A percentile compares a stretch with the other conserved stretches of the same genome.
phyloP scores from a whole-genome alignment of 805 yeast species.

The Saccharomycopsis malanga region DNA sequence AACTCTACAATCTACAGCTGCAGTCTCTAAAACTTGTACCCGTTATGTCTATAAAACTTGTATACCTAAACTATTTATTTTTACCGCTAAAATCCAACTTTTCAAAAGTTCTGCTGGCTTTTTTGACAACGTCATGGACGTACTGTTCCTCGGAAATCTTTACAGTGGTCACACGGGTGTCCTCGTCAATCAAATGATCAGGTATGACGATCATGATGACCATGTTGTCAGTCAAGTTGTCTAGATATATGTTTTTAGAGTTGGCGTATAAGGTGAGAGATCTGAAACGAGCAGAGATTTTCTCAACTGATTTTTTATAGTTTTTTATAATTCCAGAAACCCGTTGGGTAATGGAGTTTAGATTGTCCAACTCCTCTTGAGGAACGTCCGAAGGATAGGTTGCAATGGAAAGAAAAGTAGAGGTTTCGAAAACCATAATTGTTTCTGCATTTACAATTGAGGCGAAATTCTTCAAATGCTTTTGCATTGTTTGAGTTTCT shows the following conservation, averaged over 20 bases:
- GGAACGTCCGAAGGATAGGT: conserved; percentile 35
- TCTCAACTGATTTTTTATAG: conserved; percentile 40
- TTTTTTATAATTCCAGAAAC: conserved; percentile 44
- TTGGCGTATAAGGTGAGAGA: conserved; percentile 42
- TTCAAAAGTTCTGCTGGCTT: conserved; percentile 18
- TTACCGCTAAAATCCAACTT: conserved; percentile 14
- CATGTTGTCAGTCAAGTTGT: conserved; percentile 39
- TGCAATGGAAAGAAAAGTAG: conserved; percentile 73
- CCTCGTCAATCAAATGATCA: conserved; percentile 26
- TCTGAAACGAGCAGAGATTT: conserved; percentile 38
- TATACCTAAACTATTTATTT: no score
- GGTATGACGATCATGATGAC: conserved; percentile 39
- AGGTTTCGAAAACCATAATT: conserved; percentile 84
- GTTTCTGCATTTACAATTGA: conserved; percentile 77
- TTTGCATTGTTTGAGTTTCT: conserved; percentile 75
- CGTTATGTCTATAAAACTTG: no score
- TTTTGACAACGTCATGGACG: conserved; percentile 22
- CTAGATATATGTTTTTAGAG: conserved; percentile 38
- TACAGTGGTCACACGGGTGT: conserved; percentile 15
- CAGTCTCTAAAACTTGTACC: no score
- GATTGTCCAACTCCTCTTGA: conserved; percentile 10
- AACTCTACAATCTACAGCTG: no score
- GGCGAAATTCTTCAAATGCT: conserved; percentile 66
- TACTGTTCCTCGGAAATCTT: conserved; percentile 22
- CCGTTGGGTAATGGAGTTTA: conserved; percentile 26